Percentiles rank a stretch among this genome's conserved stretches.
Conservation (phyloP, 257 asterid genomes). For the Nicotiana benthamiana region DNA sequence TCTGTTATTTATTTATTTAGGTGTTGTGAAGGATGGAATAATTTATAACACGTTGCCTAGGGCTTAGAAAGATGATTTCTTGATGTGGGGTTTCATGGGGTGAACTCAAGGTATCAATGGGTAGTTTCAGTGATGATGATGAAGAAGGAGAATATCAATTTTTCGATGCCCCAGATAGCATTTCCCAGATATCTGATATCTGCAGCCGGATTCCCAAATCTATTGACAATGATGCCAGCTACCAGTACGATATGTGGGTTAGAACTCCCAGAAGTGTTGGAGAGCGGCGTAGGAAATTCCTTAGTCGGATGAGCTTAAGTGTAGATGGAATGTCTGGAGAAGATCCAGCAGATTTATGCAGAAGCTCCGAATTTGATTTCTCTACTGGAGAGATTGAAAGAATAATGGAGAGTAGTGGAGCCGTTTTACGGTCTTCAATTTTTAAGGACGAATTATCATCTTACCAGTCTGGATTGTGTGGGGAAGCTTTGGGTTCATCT, state of each 20-base stretch:
- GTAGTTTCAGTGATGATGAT: constrained; percentile 36
- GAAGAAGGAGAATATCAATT: constrained; percentile 45
- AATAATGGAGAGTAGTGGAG: constrained; percentile 39
- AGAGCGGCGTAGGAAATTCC: constrained; percentile 60
- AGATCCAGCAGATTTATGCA: constrained; percentile 7
- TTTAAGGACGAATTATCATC: constrained; percentile 40
- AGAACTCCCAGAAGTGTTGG: constrained; percentile 57
- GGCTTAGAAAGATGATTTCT: constrained; percentile 32
- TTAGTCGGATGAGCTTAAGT: constrained; percentile 44
- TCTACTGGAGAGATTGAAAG: constrained; percentile 25
- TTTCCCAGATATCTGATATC: constrained; percentile 34
- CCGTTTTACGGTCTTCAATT: constrained; percentile 42
- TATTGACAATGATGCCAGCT: constrained; percentile 22
- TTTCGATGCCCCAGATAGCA: constrained; percentile 65
- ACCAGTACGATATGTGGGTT: constrained; percentile 51
- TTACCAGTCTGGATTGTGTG: constrained; percentile 36
- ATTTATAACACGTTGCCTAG: constrained; percentile 45
- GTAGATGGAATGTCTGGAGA: constrained; percentile 18
- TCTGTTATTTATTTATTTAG: constrained; percentile 32
- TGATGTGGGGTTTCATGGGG: constrained; percentile 57
- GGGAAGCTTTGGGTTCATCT: constrained; percentile 26
- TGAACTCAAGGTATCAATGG: constrained; percentile 61
- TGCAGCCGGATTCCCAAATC: constrained; percentile 9
- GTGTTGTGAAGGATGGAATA: constrained; percentile 34
- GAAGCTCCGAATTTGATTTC: constrained; percentile 10